phyloP scores from a whole-genome alignment of 129 eudicot genomes.

The Erigeron canadensis region DNA sequence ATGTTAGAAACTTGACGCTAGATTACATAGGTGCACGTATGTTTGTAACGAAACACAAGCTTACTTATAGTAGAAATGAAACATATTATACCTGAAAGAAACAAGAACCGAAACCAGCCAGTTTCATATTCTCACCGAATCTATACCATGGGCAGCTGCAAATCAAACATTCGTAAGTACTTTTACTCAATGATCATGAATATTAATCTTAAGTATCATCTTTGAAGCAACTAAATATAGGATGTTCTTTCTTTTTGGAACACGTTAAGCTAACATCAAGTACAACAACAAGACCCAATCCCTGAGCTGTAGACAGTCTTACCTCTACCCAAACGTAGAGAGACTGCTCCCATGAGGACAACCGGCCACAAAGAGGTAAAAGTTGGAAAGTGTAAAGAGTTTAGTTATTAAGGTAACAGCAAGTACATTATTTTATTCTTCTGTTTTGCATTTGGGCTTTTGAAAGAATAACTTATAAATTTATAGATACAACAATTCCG shows the following conservation, averaged over 20 bases:
- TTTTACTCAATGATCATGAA: neutral
- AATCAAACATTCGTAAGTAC: conserved; percentile 12
- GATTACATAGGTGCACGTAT: neutral
- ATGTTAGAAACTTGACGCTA: conserved; percentile 14
- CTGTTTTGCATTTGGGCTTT: neutral
- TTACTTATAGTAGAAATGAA: neutral
- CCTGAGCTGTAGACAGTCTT: no score
- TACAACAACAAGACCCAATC: no score
- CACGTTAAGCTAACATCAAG: conserved; percentile 14
- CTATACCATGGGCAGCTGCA: conserved; percentile 95
- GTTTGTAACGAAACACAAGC: neutral
- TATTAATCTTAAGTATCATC: neutral
- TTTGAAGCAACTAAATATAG: conserved; percentile 5
- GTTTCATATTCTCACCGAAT: conserved; percentile 92
- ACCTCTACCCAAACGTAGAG: no score
- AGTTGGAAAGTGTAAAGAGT: no score
- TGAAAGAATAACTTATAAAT: no score
- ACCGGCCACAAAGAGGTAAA: no score
- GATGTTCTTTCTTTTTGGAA: neutral
- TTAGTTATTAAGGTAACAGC: conserved; percentile 20
- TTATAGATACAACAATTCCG: no score
- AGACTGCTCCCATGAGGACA: no score
- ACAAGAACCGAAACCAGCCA: conserved; percentile 90
- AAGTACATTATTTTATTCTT: conserved; percentile 1
- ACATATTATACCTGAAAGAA: conserved; percentile 62